Percentiles rank a stretch among this genome's conserved stretches.
Evolutionary conservation across 352 stramenopile genomes (phyloP).

Genomic region (Phytophthora ohioensis): DNA sequence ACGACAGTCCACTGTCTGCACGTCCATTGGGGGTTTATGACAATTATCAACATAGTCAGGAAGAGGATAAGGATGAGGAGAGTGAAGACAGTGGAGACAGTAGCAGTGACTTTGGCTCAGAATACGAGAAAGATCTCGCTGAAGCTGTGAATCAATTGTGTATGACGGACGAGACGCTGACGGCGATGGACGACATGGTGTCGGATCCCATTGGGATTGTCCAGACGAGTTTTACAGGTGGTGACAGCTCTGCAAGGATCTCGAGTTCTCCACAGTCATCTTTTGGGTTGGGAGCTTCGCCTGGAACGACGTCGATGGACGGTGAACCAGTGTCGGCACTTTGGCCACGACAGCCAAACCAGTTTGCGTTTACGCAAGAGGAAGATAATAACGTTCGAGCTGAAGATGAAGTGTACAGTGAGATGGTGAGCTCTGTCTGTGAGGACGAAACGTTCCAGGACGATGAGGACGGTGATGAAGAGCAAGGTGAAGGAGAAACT

Average conservation of each 20-base stretch:
- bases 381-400: constrained; percentile 65
- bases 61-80: constrained; percentile 19
- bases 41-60: constrained; percentile 29
- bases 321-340: constrained; percentile 77
- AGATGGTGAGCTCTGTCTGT: constrained; percentile 72
- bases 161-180: constrained; percentile 70
- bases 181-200: constrained; percentile 57
- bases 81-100: constrained; percentile 32
- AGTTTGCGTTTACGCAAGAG: constrained; percentile 89
- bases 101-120: constrained; percentile 66
- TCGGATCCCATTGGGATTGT: constrained; percentile 63
- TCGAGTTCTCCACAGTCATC: constrained; percentile 79
- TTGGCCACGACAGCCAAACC: constrained; percentile 81
- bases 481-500: constrained; percentile 35
- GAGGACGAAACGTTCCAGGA: constrained; percentile 69
- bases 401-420: constrained; percentile 86
- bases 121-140: constrained; percentile 77
- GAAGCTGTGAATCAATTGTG: constrained; percentile 76
- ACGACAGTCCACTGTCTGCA: constrained; percentile 12
- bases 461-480: constrained; percentile 42
- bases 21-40: constrained; percentile 18
- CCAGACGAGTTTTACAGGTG: constrained; percentile 26
- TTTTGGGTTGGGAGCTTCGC: constrained; percentile 67
- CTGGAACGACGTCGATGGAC: constrained; percentile 69
- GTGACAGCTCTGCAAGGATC: constrained; percentile 37